Conservation (phyloP, 2,329 filamentous ascomycete species). For the Cytospora piceicola region DNA sequence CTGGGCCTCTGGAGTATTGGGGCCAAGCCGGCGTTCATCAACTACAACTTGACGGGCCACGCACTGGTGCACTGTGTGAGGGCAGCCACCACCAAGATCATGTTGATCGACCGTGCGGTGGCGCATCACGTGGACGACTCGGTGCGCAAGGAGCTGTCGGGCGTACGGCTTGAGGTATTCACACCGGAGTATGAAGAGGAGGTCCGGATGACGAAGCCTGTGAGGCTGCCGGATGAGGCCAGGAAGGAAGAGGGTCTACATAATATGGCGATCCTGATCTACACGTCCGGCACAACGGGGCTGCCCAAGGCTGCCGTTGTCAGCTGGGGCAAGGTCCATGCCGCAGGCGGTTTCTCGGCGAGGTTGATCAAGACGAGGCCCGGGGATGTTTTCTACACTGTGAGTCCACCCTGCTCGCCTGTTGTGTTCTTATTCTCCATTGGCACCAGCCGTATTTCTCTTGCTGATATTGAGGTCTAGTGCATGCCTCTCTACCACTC, state of each 20-base stretch:
- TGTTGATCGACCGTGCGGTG: constrained; percentile 70
- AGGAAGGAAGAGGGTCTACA: constrained; percentile 54
- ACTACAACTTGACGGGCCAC: constrained; percentile 78
- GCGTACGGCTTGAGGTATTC: constrained; percentile 65
- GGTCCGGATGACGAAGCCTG: constrained; percentile 53
- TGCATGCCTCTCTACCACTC: constrained; percentile 91
- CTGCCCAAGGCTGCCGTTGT: constrained; percentile 80
- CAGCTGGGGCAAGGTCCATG: constrained; percentile 68
- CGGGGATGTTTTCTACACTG: constrained; percentile 75
- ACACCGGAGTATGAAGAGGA: constrained; percentile 60
- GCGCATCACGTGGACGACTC: constrained; percentile 60
- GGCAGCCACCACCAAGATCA: constrained; percentile 66
- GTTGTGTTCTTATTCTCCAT: constrained; percentile 1
- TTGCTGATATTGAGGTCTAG: constrained; percentile 43
- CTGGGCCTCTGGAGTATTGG: constrained; percentile 83
- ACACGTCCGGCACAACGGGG: constrained; percentile 84
- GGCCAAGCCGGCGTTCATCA: constrained; percentile 82
- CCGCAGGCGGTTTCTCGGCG: constrained; percentile 56
- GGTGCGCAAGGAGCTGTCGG: constrained; percentile 53
- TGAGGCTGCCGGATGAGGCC: constrained; percentile 61
- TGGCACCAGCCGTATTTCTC: not conserved
- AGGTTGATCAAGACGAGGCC: constrained; percentile 61
- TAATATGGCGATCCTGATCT: constrained; percentile 75
- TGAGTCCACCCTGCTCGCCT: constrained; percentile 43
- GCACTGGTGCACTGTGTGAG: constrained; percentile 75